Evolutionary conservation across 345 rosid genomes (phyloP), one percentile per base, ranked within the genome.

Genomic region (Isatis tinctoria): DNA sequence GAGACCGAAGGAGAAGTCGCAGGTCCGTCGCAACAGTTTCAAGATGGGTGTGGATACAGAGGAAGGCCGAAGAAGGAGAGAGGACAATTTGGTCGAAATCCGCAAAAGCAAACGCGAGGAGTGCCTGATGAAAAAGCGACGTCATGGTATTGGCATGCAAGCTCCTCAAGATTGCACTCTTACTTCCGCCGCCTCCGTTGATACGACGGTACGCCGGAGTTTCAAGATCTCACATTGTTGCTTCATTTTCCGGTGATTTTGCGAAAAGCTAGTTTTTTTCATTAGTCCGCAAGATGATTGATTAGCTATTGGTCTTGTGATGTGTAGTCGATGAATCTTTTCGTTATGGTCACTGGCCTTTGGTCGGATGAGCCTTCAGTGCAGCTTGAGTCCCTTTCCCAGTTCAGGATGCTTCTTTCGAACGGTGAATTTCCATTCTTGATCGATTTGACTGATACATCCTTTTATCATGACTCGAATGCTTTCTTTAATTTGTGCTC

Each of bases 271-370:
- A n/a, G 9, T 10, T 18, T 53, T 45, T 45, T 45, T 44, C 1
- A 45, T 4, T 28, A 44, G 9, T 44, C 49, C 10, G 3, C 49
- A 44, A 51, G 53, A 48, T 48, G 54, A 20, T 20, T 49, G 28
- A 49, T 49, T 49, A 49, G 14, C 7, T 33, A 13, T 6, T 24
- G 5, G 1, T 53, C 1, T 60, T 56, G 61, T 16, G 40, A 14
- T n/a, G 75, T 85, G 78, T 84, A 87, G 88, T 64, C 83, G 81
- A 88, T 81, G 57, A 79, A 14, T n/a, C 18, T 84, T 18, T 62
- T 83, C 11, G 26, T 28, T 28, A 68, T 85, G 84, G 83, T 83
- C 41, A 67, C 79, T 77, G 84, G 87, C 59, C 78, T 80, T 27
- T 78, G 60, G 72, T 77, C 87, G 0, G 83, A 82, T 58, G 78